phyloP scores from a whole-genome alignment of 78 protist species.

The Dictyostelium purpureum region DNA sequence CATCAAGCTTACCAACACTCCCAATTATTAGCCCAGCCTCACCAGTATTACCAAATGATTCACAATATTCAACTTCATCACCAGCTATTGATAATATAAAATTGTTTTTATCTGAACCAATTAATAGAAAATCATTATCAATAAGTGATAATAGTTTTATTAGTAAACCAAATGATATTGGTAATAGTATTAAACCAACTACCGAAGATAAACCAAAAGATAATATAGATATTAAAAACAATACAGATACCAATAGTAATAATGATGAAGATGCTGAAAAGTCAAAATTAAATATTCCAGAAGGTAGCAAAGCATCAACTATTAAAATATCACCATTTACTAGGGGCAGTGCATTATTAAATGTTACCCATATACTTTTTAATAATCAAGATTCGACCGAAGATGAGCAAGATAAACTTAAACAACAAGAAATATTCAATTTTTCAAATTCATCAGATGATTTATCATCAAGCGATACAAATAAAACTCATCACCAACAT shows the following conservation, averaged over 20 bases:
- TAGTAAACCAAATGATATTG: not conserved
- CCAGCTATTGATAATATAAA: not conserved
- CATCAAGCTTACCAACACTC: not conserved
- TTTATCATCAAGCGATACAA: too few species aligned
- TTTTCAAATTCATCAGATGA: not conserved
- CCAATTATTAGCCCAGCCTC: not conserved
- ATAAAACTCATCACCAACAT: not conserved
- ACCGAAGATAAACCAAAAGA: not conserved
- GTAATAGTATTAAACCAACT: not conserved
- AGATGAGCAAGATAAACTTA: not conserved
- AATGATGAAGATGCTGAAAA: not conserved
- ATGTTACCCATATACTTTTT: conserved; percentile 43
- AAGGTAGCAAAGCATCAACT: not conserved
- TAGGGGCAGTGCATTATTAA: conserved; percentile 39
- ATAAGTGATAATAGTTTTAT: not conserved
- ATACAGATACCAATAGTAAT: not conserved
- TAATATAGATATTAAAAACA: not conserved
- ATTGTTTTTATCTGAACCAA: not conserved
- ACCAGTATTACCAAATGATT: not conserved
- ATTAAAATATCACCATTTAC: conserved; percentile 44
- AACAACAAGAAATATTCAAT: not conserved
- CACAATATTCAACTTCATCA: not conserved
- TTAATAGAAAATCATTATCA: not conserved
- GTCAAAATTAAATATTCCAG: not conserved
- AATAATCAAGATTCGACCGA: not conserved